Percentiles rank a stretch among this genome's conserved stretches.
These are phyloP conservation scores for Elongisporangium senticosum DNA, from an alignment of 352 stramenopile species.

Conservation along the genomic window DNA sequence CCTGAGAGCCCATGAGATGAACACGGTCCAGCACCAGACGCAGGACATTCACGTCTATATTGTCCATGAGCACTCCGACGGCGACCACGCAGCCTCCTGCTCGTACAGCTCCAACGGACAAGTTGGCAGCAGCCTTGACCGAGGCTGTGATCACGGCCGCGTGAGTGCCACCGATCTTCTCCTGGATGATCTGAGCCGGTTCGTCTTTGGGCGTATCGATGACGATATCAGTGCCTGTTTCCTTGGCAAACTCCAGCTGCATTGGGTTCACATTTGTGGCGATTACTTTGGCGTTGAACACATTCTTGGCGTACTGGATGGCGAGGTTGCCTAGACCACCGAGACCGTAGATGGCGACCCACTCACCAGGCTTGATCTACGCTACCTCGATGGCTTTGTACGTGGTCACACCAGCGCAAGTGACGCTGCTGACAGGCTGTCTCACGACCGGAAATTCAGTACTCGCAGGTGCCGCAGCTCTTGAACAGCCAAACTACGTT, in stretches of 20 bases:
- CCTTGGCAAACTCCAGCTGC: conserved; percentile 38
- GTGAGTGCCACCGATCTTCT: conserved; percentile 20
- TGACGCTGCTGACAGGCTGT: conserved; percentile 30
- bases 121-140: conserved; percentile 18
- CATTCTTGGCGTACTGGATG: conserved; percentile 60
- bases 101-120: conserved; percentile 37
- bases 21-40: conserved; percentile 13
- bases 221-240: conserved; percentile 45
- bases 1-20: conserved; percentile 22
- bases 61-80: conserved; percentile 40
- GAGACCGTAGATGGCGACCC: conserved; percentile 45
- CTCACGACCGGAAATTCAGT: conserved; percentile 23
- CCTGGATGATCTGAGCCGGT: conserved; percentile 16
- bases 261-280: conserved; percentile 34
- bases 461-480: conserved; percentile 18
- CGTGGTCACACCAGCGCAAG: conserved; percentile 73
- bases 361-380: conserved; percentile 21
- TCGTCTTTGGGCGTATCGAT: conserved; percentile 37
- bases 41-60: conserved; percentile 11
- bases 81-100: conserved; percentile 41
- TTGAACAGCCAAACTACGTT: conserved; percentile 17
- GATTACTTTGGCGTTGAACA: conserved; percentile 40
- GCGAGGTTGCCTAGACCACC: conserved; percentile 72
- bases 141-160: conserved; percentile 57
- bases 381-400: conserved; percentile 53